phyloP scores from a whole-genome alignment of 352 stramenopile genomes.

The Thraustochytrium sp. region DNA sequence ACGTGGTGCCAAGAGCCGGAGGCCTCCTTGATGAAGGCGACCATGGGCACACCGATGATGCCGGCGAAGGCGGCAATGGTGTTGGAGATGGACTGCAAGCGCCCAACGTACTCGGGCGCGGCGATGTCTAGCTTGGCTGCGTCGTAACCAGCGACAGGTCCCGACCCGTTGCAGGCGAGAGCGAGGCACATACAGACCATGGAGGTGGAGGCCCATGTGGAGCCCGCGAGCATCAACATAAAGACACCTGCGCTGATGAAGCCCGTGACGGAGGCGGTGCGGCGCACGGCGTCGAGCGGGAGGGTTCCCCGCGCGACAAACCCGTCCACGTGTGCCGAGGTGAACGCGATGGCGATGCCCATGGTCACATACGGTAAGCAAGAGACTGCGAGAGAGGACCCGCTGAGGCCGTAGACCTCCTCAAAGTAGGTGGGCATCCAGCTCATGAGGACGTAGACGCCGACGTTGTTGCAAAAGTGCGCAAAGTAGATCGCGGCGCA shows the following conservation, averaged over 20 bases:
- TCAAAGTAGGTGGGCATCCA: constrained; percentile 38
- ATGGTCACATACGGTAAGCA: constrained; percentile 27
- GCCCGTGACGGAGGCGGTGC: not conserved
- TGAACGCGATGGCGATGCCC: constrained; percentile 6
- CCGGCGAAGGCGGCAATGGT: constrained; percentile 41
- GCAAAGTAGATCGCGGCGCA: constrained; percentile 9
- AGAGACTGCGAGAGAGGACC: constrained; percentile 9
- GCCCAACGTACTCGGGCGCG: constrained; percentile 12
- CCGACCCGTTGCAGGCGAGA: constrained; percentile 31
- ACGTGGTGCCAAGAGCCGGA: constrained; percentile 9
- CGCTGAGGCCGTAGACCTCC: constrained; percentile 7
- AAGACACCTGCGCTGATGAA: constrained; percentile 17
- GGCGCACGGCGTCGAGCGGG: not conserved
- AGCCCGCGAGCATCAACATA: not conserved
- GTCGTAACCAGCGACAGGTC: constrained; percentile 36
- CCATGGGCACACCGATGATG: constrained; percentile 44
- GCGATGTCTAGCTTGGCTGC: constrained; percentile 37
- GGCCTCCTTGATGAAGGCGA: constrained; percentile 24
- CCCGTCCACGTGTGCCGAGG: not conserved
- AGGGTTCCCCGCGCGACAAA: not conserved
- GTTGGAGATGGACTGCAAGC: constrained; percentile 43
- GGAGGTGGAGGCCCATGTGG: not conserved
- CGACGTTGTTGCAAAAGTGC: constrained; percentile 42
- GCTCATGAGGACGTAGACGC: constrained; percentile 16
- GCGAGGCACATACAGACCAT: constrained; percentile 36